phyloP scores from a whole-genome alignment of 192 early-diverging fungal species.

The Gryganskiella cystojenkinii region DNA sequence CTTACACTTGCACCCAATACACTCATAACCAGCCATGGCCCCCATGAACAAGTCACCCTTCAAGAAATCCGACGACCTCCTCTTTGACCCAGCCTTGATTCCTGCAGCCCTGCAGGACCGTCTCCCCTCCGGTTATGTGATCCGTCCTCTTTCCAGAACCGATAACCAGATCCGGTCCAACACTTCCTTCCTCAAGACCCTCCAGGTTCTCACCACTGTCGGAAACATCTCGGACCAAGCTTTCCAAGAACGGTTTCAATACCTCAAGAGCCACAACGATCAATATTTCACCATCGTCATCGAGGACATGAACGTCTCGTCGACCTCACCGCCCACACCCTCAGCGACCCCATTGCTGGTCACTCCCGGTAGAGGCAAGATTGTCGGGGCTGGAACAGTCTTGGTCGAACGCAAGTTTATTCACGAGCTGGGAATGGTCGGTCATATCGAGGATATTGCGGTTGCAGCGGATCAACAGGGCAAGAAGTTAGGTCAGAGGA shows the following conservation, averaged over 20 bases:
- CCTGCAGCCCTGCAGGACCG: slow-evolving; percentile 72
- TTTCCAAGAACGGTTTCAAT: slow-evolving; percentile 78
- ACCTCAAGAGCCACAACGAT: slow-evolving; percentile 80
- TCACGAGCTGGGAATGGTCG: slow-evolving; percentile 78
- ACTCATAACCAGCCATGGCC: slow-evolving; percentile 1
- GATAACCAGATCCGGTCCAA: slow-evolving; percentile 74
- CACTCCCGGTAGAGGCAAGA: slow-evolving; percentile 64
- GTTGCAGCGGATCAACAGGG: slow-evolving; percentile 69
- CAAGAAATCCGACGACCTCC: slow-evolving; percentile 52
- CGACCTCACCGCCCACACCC: slow-evolving; percentile 14
- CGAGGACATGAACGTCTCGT: slow-evolving; percentile 49
- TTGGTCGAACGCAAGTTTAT: slow-evolving; percentile 91
- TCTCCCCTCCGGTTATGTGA: slow-evolving; percentile 71
- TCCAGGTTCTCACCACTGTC: slow-evolving; percentile 80
- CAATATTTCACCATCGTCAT: slow-evolving; percentile 89
- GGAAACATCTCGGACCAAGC: slow-evolving; percentile 75
- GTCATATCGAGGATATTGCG: slow-evolving; percentile 86
- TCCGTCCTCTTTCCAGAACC: slow-evolving; percentile 70
- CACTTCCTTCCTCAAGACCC: slow-evolving; percentile 70
- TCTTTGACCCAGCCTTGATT: slow-evolving; percentile 75
- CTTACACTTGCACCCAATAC: neutral
- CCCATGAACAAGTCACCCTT: slow-evolving; percentile 18
- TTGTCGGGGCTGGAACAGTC: slow-evolving; percentile 85
- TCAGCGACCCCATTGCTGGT: slow-evolving; percentile 51
- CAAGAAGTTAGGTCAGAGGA: slow-evolving; percentile 67